phyloP scores from a whole-genome alignment of 371 early-diverging fungal genomes.

The Actinomucor elegans region DNA sequence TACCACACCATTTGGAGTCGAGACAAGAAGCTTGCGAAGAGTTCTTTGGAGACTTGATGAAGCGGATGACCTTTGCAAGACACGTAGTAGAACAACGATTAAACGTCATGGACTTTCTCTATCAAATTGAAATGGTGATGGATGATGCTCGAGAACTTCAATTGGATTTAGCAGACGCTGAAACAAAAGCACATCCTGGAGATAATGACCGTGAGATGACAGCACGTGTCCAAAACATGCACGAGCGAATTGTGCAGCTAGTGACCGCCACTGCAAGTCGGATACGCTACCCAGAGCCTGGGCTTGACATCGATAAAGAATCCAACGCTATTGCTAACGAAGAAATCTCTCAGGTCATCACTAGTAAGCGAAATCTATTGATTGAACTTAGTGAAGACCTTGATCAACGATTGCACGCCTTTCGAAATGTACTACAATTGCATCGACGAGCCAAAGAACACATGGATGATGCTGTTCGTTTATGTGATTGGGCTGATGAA shows the following conservation, averaged over 20 bases:
- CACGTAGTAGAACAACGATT: conserved; percentile 49
- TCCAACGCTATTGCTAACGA: conserved; percentile 33
- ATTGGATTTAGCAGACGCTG: conserved; percentile 24
- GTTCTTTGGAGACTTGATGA: conserved; percentile 32
- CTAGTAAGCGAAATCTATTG: conserved; percentile 24
- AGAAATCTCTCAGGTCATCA: conserved; percentile 27
- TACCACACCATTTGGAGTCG: conserved; percentile 40
- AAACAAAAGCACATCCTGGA: conserved; percentile 20
- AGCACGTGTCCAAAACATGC: conserved; percentile 35
- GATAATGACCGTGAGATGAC: conserved; percentile 42
- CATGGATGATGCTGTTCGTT: conserved; percentile 29
- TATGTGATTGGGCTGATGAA: conserved; percentile 46
- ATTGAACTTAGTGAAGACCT: conserved; percentile 34
- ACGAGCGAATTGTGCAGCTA: conserved; percentile 38
- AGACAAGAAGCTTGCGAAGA: conserved; percentile 42
- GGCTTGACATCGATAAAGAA: conserved; percentile 23
- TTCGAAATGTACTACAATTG: conserved; percentile 31
- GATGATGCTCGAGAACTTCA: conserved; percentile 11
- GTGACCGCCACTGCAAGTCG: conserved; percentile 33
- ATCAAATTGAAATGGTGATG: conserved; percentile 26
- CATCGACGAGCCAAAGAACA: conserved; percentile 35
- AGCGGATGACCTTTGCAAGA: conserved; percentile 38
- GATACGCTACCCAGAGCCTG: conserved; percentile 36
- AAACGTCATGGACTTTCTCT: conserved; percentile 43
- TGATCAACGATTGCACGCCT: conserved; percentile 26